Evolutionary conservation across 2,329 filamentous ascomycete genomes (phyloP).

Genomic region (Phyllosticta citriasiana): DNA sequence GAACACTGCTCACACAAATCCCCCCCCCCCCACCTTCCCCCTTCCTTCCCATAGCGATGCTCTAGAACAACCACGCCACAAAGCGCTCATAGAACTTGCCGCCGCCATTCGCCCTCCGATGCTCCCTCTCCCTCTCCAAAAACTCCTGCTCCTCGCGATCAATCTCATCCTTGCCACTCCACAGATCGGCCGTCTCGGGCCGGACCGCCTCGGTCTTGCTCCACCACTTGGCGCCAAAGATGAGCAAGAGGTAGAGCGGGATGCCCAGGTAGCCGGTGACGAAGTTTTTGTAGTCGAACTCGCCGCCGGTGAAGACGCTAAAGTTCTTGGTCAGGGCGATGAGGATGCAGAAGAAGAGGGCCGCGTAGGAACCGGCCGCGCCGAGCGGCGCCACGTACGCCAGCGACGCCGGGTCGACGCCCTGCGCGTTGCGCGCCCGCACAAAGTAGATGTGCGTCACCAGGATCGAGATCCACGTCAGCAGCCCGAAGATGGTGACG

Average conservation of each 20-base stretch:
- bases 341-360: conserved; percentile 59
- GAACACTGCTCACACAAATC: no score
- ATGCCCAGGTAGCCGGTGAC: conserved; percentile 70
- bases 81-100: conserved; percentile 47
- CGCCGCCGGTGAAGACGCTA: conserved; percentile 51
- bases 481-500: conserved; percentile 30
- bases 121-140: conserved; percentile 44
- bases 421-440: conserved; percentile 35
- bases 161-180: conserved; percentile 61
- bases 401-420: conserved; percentile 32
- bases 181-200: conserved; percentile 56
- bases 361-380: conserved; percentile 56
- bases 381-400: conserved; percentile 61
- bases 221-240: conserved; percentile 56
- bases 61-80: conserved; percentile 52
- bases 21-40: neutral
- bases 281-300: conserved; percentile 55
- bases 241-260: conserved; percentile 59
- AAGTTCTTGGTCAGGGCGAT: conserved; percentile 79
- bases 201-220: conserved; percentile 46
- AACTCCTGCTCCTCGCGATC: conserved; percentile 65
- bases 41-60: neutral
- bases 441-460: conserved; percentile 41
- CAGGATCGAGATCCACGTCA: conserved; percentile 42
- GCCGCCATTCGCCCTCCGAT: conserved; percentile 23